These are phyloP conservation scores for Sapria himalayana DNA, from an alignment of 345 rosid species.

Conservation along the genomic window DNA sequence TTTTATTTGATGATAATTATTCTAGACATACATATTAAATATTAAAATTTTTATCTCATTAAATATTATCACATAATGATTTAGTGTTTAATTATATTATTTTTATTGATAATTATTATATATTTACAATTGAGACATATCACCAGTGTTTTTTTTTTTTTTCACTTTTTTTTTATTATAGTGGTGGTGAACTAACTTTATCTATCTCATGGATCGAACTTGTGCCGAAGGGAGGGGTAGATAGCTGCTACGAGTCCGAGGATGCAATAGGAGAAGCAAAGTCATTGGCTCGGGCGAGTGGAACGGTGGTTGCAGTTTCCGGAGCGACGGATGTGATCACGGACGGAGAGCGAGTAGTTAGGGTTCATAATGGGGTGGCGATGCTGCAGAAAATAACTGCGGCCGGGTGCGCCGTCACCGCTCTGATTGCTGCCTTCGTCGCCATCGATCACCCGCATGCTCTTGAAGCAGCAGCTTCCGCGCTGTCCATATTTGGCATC, in stretches of 20 bases:
- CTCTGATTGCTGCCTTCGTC: constrained; percentile 59
- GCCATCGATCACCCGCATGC: constrained; percentile 34
- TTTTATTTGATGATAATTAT: no score
- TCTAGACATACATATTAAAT: no score
- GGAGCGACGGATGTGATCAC: constrained; percentile 64
- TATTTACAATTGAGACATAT: no score
- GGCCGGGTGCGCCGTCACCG: constrained; percentile 63
- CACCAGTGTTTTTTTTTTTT: no score
- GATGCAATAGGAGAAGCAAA: constrained; percentile 80
- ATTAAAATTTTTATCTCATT: no score
- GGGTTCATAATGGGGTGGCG: constrained; percentile 55
- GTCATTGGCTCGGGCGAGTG: constrained; percentile 37
- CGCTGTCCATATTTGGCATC: constrained; percentile 56
- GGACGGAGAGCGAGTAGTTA: constrained; percentile 38
- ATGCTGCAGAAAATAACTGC: constrained; percentile 86
- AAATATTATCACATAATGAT: no score
- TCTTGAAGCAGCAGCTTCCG: constrained; percentile 63
- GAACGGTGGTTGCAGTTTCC: constrained; percentile 52
- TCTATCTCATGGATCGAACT: neutral
- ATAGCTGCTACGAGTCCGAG: constrained; percentile 52
- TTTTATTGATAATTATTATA: neutral
- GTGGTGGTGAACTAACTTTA: neutral
- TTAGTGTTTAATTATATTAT: neutral
- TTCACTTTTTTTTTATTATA: neutral
- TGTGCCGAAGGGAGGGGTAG: constrained; percentile 56